phyloP scores from a whole-genome alignment of 345 rosid genomes.

The Eucalyptus marginata region DNA sequence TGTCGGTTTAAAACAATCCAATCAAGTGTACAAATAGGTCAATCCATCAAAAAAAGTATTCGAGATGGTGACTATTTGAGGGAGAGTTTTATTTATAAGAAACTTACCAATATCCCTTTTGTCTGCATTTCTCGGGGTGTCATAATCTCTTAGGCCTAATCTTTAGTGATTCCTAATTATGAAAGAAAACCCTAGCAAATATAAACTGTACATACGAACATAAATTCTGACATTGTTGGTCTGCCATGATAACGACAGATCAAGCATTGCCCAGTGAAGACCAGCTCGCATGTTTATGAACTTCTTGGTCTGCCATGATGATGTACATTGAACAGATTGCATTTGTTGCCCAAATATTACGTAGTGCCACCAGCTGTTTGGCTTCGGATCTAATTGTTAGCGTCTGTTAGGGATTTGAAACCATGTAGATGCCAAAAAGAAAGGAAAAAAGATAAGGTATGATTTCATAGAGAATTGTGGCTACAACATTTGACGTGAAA shows the following conservation, averaged over 20 bases:
- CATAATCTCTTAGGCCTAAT: neutral
- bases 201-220: neutral
- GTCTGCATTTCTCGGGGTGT: neutral
- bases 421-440: neutral
- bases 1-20: neutral
- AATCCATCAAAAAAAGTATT: neutral
- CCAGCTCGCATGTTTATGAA: neutral
- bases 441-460: neutral
- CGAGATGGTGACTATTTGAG: neutral
- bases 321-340: neutral
- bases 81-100: neutral
- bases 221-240: neutral
- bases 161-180: neutral
- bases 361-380: neutral
- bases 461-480: neutral
- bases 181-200: neutral
- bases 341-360: neutral
- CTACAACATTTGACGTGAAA: neutral
- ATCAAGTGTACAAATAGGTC: neutral
- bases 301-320: neutral
- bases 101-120: neutral
- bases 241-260: neutral
- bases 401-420: neutral
- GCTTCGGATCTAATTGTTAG: neutral
- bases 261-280: neutral